phyloP scores from a whole-genome alignment of 257 asterid species.

The Salvia splendens region DNA sequence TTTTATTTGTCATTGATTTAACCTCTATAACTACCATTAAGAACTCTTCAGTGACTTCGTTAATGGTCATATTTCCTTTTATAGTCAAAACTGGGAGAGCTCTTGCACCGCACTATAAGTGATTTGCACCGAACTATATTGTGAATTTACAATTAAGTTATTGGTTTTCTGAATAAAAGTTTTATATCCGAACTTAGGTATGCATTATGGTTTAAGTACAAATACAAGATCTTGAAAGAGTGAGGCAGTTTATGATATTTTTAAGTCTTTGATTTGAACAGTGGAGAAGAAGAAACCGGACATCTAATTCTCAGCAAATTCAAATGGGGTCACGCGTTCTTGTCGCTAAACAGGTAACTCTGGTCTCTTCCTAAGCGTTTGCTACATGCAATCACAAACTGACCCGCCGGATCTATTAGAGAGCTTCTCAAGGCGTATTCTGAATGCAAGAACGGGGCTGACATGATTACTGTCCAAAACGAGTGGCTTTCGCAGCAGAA shows the following conservation, averaged over 20 bases:
- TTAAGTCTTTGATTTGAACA: conserved; percentile 33
- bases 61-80: not conserved
- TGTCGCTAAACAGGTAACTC: conserved; percentile 75
- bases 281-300: conserved; percentile 89
- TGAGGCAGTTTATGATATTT: conserved; percentile 21
- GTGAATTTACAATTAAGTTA: no score
- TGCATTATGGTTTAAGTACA: not conserved
- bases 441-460: conserved; percentile 66
- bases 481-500: conserved; percentile 81
- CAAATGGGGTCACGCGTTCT: conserved; percentile 99
- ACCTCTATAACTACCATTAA: not conserved
- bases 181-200: no score
- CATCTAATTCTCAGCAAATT: conserved; percentile 74
- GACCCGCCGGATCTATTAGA: conserved; percentile 40
- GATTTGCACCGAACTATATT: no score
- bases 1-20: conserved; percentile 12
- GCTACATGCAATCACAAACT: conserved; percentile 9
- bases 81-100: no score
- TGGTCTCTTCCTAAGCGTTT: conserved; percentile 5
- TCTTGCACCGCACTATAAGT: not conserved
- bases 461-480: conserved; percentile 69
- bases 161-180: no score
- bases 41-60: not conserved
- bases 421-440: conserved; percentile 88
- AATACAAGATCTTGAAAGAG: not conserved